phyloP scores from a whole-genome alignment of 2,329 filamentous ascomycete species.

The Pseudocercospora pini-densiflorae region DNA sequence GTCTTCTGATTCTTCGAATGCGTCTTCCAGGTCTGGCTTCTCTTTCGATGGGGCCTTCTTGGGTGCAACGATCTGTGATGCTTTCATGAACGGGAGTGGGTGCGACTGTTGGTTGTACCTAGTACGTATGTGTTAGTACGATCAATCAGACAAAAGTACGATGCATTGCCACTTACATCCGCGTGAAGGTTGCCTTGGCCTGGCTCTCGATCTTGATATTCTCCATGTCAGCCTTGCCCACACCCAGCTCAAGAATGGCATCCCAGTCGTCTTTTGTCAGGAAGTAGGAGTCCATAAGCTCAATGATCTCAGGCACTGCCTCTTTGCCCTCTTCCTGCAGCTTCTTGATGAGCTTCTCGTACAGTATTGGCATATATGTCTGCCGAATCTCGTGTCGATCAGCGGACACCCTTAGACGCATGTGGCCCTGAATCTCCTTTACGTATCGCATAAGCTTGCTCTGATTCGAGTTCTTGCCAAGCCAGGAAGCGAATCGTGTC shows the following conservation, averaged over 20 bases:
- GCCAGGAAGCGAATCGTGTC: slow-evolving; percentile 85
- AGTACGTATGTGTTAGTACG: slow-evolving; percentile 27
- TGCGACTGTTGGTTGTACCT: slow-evolving; percentile 88
- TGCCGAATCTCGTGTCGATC: slow-evolving; percentile 94
- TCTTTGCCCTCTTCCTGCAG: slow-evolving; percentile 82
- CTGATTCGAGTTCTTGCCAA: slow-evolving; percentile 91
- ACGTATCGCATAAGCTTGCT: slow-evolving; percentile 75
- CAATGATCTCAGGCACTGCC: slow-evolving; percentile 78
- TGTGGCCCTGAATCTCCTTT: slow-evolving; percentile 95
- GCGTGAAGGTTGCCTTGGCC: slow-evolving; percentile 87
- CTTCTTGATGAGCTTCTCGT: slow-evolving; percentile 76
- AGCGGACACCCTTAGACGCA: slow-evolving; percentile 87
- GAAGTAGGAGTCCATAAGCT: slow-evolving; percentile 97
- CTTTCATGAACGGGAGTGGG: slow-evolving; percentile 95
- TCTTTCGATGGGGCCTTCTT: slow-evolving; percentile 73
- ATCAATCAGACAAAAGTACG: background rate
- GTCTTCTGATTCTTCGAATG: slow-evolving; percentile 85
- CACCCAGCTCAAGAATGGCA: slow-evolving; percentile 84
- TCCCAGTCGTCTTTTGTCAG: slow-evolving; percentile 95
- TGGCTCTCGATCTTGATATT: slow-evolving; percentile 78
- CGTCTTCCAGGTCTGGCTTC: slow-evolving; percentile 92
- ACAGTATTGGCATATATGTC: slow-evolving; percentile 88
- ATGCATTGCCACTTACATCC: slow-evolving; percentile 67
- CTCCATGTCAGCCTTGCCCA: slow-evolving; percentile 81
- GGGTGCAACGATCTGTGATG: slow-evolving; percentile 73